Percentiles rank a stretch among this genome's conserved stretches.
phyloP scores from a whole-genome alignment of 179 eudicot genomes.

The Patellifolia procumbens region DNA sequence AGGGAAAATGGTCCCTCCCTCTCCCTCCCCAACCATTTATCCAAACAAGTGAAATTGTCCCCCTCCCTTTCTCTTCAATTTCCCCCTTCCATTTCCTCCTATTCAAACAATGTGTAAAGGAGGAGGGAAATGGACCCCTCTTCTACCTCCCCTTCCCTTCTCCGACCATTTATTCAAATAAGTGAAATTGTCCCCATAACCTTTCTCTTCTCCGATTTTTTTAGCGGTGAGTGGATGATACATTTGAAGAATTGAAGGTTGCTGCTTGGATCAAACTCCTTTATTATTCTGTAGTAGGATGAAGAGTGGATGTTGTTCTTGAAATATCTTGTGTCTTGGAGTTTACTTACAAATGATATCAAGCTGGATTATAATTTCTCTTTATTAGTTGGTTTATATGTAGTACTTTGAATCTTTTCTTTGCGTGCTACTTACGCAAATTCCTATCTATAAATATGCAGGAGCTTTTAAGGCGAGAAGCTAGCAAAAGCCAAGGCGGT shows the following conservation, averaged over 20 bases:
- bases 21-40: no score
- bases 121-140: no score
- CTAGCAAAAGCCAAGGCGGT: slow-evolving; percentile 57
- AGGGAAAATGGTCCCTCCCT: no score
- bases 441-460: slow-evolving; percentile 31
- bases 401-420: background rate
- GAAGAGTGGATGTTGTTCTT: background rate
- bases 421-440: slow-evolving; percentile 8
- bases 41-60: no score
- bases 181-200: no score
- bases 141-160: no score
- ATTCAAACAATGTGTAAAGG: no score
- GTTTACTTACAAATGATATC: background rate
- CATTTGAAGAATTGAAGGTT: background rate
- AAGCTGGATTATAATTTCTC: background rate
- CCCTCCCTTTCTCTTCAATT: no score
- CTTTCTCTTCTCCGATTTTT: no score
- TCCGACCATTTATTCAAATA: no score
- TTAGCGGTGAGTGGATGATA: background rate
- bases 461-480: slow-evolving; percentile 67
- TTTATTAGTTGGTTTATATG: background rate
- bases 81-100: no score
- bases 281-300: background rate
- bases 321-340: background rate
- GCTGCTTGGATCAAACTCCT: background rate